A percentile compares a stretch with the other conserved stretches of the same genome.
Evolutionary conservation across 1,284 basidiomycete species (phyloP).

Genomic region (Meripilus lineatus): DNA sequence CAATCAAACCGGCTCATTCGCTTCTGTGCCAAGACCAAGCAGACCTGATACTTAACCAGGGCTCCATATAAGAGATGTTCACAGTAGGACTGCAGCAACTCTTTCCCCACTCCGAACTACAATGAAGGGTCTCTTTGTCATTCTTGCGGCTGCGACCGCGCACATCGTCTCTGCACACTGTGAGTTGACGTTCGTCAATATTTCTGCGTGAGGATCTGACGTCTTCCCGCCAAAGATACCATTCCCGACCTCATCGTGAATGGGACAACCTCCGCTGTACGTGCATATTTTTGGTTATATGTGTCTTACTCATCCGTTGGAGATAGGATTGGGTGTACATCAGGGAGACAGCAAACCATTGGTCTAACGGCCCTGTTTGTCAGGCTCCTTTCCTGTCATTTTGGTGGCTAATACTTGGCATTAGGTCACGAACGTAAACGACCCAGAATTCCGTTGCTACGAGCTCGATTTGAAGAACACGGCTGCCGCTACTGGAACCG

Average conservation of each 20-base stretch:
- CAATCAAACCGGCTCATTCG: no score
- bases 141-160: constrained; percentile 16
- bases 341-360: constrained; percentile 39
- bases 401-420: neutral
- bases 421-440: constrained; percentile 41
- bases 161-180: constrained; percentile 21
- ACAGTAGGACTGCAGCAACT: no score
- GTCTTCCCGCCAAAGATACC: constrained; percentile 15
- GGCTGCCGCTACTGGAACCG: constrained; percentile 33
- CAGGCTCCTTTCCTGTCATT: neutral
- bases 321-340: constrained; percentile 37
- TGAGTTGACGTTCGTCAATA: constrained; percentile 6
- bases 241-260: constrained; percentile 22
- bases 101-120: no score
- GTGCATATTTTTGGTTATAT: constrained; percentile 3
- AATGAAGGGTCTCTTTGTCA: constrained; percentile 19
- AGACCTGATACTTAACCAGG: no score
- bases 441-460: constrained; percentile 42
- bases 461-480: constrained; percentile 32
- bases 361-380: constrained; percentile 34
- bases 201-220: neutral
- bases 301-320: neutral
- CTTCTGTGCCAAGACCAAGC: no score
- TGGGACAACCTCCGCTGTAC: constrained; percentile 9
- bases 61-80: no score